phyloP scores from a whole-genome alignment of 2,329 filamentous ascomycete genomes.

The Cyphellophora attinorum region DNA sequence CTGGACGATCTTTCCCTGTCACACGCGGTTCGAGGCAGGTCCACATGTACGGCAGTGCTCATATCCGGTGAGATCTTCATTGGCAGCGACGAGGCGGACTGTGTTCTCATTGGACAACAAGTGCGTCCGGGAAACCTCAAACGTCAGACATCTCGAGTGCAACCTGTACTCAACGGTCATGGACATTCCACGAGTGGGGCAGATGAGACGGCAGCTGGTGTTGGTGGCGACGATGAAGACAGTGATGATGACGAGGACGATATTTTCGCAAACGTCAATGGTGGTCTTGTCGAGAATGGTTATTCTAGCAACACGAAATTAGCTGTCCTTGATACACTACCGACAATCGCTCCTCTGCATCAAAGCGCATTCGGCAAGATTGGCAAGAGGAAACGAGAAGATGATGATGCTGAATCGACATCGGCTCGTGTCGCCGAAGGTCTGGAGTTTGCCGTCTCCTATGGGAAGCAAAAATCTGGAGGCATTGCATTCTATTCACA shows the following conservation, averaged over 20 bases:
- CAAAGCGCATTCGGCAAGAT: conserved; percentile 11
- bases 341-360: conserved; percentile 15
- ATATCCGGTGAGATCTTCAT: conserved; percentile 66
- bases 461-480: conserved; percentile 49
- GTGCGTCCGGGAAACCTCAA: conserved; percentile 43
- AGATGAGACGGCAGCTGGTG: too few relatives aligned
- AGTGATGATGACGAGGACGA: conserved; percentile 49
- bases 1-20: conserved; percentile 57
- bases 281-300: conserved; percentile 1
- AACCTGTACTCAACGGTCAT: conserved; percentile 34
- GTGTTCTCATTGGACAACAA: conserved; percentile 70
- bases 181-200: too few relatives aligned
- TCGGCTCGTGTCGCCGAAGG: conserved; percentile 24
- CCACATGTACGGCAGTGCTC: conserved; percentile 62
- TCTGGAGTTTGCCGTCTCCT: conserved; percentile 45
- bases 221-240: conserved; percentile 47
- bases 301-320: conserved; percentile 7
- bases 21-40: conserved; percentile 48
- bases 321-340: conserved; percentile 11
- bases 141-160: conserved; percentile 11
- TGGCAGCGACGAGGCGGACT: conserved; percentile 76
- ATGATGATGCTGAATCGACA: conserved; percentile 51
- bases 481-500: conserved; percentile 68
- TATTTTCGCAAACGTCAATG: conserved; percentile 20
- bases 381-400: conserved; percentile 17